These are phyloP conservation scores for Pseudevernia furfuracea DNA, from an alignment of 495 filamentous ascomycete species.

Conservation along the genomic window DNA sequence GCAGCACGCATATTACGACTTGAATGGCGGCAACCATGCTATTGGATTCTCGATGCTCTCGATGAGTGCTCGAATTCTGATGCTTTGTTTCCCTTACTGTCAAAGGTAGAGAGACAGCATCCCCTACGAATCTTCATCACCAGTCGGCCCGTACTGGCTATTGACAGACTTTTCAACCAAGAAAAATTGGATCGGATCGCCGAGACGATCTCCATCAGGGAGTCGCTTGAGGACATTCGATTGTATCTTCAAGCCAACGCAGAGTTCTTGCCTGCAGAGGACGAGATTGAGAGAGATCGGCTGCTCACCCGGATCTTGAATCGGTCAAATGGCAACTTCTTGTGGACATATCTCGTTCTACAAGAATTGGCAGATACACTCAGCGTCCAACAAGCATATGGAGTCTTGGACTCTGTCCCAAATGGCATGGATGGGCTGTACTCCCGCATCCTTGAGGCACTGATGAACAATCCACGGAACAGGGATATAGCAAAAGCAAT, in stretches of 20 bases:
- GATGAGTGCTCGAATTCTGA: background rate
- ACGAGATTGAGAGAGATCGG: background rate
- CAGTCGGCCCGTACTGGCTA: background rate
- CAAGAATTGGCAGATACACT: background rate
- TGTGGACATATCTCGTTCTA: background rate
- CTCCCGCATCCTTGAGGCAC: background rate
- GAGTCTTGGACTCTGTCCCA: background rate
- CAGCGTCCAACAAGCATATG: background rate
- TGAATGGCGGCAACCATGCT: background rate
- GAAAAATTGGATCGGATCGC: background rate
- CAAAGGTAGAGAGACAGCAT: background rate
- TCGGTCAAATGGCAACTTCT: background rate
- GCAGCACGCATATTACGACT: background rate
- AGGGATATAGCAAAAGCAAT: conserved; percentile 23
- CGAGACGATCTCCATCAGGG: background rate
- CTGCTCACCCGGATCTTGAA: too few species aligned
- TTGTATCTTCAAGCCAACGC: background rate
- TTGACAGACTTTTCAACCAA: background rate
- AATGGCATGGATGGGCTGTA: background rate
- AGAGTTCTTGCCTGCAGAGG: background rate
- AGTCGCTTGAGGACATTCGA: background rate
- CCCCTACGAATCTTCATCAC: background rate
- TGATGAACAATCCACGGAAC: background rate
- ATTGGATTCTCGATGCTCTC: background rate
- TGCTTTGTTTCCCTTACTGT: background rate